phyloP scores from a whole-genome alignment of 768 basidiomycete genomes.

The Neoboletus brunneissimus region DNA sequence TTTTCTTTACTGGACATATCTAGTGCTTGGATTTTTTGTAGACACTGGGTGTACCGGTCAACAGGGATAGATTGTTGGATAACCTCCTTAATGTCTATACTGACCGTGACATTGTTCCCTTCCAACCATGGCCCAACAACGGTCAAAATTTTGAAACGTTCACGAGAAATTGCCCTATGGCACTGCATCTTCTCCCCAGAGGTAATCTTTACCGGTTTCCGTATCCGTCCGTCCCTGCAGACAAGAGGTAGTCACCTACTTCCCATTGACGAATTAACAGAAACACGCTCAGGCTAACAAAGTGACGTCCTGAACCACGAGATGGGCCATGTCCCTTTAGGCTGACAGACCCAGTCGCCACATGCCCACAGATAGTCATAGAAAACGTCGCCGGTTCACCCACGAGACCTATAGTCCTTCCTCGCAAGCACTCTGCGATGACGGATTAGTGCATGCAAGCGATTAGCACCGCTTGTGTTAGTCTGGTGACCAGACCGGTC shows the following conservation, averaged over 20 bases:
- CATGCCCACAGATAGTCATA: not conserved
- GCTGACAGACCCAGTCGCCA: not conserved
- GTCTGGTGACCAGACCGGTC: no score
- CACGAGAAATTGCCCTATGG: not conserved
- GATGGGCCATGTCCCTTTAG: not conserved
- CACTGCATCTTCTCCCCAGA: not conserved
- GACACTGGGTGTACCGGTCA: not conserved
- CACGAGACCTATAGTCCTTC: not conserved
- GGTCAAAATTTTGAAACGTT: not conserved
- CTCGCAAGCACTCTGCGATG: not conserved
- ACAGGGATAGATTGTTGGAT: not conserved
- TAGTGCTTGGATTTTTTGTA: constrained; percentile 4
- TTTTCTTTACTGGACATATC: constrained; percentile 11
- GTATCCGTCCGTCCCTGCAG: not conserved
- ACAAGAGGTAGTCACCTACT: not conserved
- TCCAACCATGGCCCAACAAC: not conserved
- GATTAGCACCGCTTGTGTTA: no score
- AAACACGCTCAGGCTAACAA: not conserved
- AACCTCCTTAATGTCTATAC: not conserved
- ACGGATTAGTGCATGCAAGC: not conserved
- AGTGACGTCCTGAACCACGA: not conserved
- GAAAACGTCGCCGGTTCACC: not conserved
- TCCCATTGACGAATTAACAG: not conserved
- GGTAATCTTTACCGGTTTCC: not conserved
- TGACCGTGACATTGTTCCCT: not conserved